Conservation (phyloP, 495 filamentous ascomycete species). For the Stereocaulon alpinum region DNA sequence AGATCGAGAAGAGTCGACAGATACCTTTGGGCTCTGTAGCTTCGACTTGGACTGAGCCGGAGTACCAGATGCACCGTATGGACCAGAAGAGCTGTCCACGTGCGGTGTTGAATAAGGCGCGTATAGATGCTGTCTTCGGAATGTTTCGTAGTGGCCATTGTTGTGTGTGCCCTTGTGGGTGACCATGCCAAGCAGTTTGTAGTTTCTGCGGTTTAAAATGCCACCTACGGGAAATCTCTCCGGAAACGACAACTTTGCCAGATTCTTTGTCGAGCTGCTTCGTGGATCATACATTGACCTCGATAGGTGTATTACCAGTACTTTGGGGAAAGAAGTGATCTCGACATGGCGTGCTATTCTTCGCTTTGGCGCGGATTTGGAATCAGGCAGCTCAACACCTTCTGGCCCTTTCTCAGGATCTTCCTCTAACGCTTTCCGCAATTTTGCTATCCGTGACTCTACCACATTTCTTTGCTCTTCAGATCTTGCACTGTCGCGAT, state of each 20-base stretch:
- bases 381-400: constrained; percentile 64
- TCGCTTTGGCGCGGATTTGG: constrained; percentile 62
- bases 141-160: constrained; percentile 95
- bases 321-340: constrained; percentile 74
- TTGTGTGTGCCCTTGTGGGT: constrained; percentile 94
- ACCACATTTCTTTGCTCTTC: constrained; percentile 41
- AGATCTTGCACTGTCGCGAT: constrained; percentile 37
- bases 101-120: constrained; percentile 74
- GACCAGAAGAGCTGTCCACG: constrained; percentile 57
- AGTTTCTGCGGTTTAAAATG: constrained; percentile 63
- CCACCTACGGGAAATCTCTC: constrained; percentile 74
- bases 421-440: constrained; percentile 52
- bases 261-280: constrained; percentile 77
- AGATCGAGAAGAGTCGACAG: constrained; percentile 1
- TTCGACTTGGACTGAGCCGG: constrained; percentile 33
- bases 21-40: constrained; percentile 34
- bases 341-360: constrained; percentile 77
- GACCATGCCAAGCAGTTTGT: constrained; percentile 77
- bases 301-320: constrained; percentile 86
- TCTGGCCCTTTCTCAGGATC: constrained; percentile 70
- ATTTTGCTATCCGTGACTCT: constrained; percentile 42
- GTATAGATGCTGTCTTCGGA: constrained; percentile 72
- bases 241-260: constrained; percentile 84
- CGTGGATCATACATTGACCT: constrained; percentile 74
- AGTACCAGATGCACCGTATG: constrained; percentile 50